Percentiles rank a stretch among this genome's conserved stretches.
Conservation (phyloP, 768 basidiomycete species). For the Rhodotorula graminis region DNA sequence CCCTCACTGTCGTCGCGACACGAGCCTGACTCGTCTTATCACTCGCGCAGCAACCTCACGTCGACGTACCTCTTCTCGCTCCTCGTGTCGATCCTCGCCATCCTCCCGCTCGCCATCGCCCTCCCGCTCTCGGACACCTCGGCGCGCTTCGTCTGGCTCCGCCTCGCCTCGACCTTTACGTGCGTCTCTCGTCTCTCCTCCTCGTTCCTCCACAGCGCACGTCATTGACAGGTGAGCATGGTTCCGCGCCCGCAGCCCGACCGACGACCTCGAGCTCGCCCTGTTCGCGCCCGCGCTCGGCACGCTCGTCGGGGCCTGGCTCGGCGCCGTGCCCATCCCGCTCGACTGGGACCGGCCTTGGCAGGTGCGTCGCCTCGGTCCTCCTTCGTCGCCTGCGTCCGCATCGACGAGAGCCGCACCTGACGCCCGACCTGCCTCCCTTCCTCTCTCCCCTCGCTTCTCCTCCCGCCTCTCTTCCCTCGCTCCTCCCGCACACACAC, state of each 20-base stretch:
- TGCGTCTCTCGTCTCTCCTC: slow-evolving; percentile 51
- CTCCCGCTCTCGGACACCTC: slow-evolving; percentile 65
- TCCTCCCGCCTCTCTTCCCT: too few species aligned
- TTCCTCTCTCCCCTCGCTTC: too few species aligned
- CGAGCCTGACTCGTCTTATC: not conserved
- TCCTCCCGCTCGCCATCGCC: slow-evolving; percentile 58
- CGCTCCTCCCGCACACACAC: too few species aligned
- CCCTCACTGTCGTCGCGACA: not conserved
- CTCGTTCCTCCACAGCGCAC: not conserved
- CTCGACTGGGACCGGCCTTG: slow-evolving; percentile 97
- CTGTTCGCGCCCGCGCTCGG: slow-evolving; percentile 75
- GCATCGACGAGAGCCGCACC: too few species aligned
- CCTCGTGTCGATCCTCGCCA: slow-evolving; percentile 59
- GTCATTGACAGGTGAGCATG: not conserved
- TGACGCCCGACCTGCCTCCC: not conserved
- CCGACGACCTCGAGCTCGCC: slow-evolving; percentile 67
- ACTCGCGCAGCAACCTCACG: slow-evolving; percentile 51
- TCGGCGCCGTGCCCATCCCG: slow-evolving; percentile 74
- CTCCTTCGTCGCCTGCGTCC: not conserved
- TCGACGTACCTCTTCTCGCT: slow-evolving; percentile 68
- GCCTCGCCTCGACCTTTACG: slow-evolving; percentile 76
- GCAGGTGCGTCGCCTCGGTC: slow-evolving; percentile 62
- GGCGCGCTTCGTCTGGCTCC: slow-evolving; percentile 65
- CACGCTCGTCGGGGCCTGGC: slow-evolving; percentile 69
- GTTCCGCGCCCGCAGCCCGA: slow-evolving; percentile 16